Evolutionary conservation across 164 flowering plant genomes (phyloP).

Genomic region (Liquidambar formosana): DNA sequence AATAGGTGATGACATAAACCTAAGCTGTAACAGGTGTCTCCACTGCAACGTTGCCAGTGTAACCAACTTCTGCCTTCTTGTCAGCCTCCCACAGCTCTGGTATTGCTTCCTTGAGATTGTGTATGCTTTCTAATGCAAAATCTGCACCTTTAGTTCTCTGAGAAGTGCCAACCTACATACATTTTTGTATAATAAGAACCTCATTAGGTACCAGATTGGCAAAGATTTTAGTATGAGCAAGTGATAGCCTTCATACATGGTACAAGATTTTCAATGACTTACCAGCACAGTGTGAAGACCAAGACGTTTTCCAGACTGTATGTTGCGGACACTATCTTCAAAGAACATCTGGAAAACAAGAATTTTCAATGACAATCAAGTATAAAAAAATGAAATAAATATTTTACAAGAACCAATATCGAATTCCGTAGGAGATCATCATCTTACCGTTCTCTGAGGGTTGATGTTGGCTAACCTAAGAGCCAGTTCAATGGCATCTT

Average conservation of each 20-base stretch:
- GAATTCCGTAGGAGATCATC: background rate
- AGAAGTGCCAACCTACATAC: slow-evolving; percentile 47
- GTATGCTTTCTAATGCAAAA: slow-evolving; percentile 59
- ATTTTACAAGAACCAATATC: background rate
- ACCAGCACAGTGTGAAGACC: slow-evolving; percentile 52
- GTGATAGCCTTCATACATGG: background rate
- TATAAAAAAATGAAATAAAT: background rate
- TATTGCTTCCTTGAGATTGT: slow-evolving; percentile 59
- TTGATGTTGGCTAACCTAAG: slow-evolving; percentile 49
- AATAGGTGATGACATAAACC: background rate
- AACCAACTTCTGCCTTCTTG: slow-evolving; percentile 31
- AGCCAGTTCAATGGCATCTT: slow-evolving; percentile 50
- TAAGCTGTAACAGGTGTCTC: slow-evolving; percentile 60
- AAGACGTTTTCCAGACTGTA: slow-evolving; percentile 41
- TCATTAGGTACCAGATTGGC: background rate
- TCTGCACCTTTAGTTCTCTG: slow-evolving; percentile 57
- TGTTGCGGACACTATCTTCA: slow-evolving; percentile 49
- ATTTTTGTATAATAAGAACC: background rate
- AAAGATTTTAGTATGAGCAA: background rate
- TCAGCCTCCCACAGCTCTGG: slow-evolving; percentile 58
- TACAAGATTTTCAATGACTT: slow-evolving; percentile 6
- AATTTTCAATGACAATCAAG: background rate
- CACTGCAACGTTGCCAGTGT: slow-evolving; percentile 36
- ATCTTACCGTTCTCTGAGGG: slow-evolving; percentile 64
- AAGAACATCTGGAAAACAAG: slow-evolving; percentile 37